Conservation (phyloP, 495 filamentous ascomycete species). For the Daldinia vernicosa region DNA sequence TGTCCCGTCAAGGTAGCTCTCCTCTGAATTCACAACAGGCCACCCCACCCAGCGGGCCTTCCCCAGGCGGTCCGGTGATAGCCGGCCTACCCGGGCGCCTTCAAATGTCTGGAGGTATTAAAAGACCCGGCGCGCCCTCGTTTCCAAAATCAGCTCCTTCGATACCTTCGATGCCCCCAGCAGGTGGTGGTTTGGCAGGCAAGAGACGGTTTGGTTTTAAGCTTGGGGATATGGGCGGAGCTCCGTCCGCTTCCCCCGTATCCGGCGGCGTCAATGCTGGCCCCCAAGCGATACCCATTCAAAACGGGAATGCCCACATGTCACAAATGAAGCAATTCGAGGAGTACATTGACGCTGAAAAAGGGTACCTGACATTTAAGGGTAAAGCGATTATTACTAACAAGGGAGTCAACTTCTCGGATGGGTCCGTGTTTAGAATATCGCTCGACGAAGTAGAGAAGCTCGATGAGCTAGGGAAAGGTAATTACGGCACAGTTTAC, state of each 20-base stretch:
- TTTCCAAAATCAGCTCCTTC: conserved; percentile 60
- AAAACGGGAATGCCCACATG: conserved; percentile 56
- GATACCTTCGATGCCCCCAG: conserved; percentile 42
- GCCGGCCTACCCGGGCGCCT: conserved; percentile 54
- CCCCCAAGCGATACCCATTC: conserved; percentile 26
- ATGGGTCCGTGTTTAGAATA: conserved; percentile 89
- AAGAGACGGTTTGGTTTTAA: conserved; percentile 51
- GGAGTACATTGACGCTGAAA: conserved; percentile 89
- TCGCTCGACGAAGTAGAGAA: conserved; percentile 96
- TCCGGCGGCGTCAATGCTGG: not conserved
- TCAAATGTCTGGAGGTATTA: conserved; percentile 52
- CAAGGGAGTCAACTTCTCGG: conserved; percentile 89
- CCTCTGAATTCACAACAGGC: conserved; percentile 48
- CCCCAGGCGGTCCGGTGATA: conserved; percentile 54
- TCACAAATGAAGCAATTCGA: conserved; percentile 90
- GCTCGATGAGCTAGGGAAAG: conserved; percentile 94
- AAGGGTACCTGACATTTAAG: conserved; percentile 90
- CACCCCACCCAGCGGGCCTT: conserved; percentile 33
- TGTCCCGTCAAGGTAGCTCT: conserved; percentile 51
- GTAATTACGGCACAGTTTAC: conserved; percentile 98
- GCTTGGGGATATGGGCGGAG: conserved; percentile 51
- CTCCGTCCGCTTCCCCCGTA: conserved; percentile 36
- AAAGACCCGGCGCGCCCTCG: conserved; percentile 53
- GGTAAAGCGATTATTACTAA: conserved; percentile 90
- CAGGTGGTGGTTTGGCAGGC: conserved; percentile 38